Percentiles rank a stretch among this genome's conserved stretches.
Evolutionary conservation across 2,329 filamentous ascomycete species (phyloP).

Genomic region (Hymenoscyphus linearis): DNA sequence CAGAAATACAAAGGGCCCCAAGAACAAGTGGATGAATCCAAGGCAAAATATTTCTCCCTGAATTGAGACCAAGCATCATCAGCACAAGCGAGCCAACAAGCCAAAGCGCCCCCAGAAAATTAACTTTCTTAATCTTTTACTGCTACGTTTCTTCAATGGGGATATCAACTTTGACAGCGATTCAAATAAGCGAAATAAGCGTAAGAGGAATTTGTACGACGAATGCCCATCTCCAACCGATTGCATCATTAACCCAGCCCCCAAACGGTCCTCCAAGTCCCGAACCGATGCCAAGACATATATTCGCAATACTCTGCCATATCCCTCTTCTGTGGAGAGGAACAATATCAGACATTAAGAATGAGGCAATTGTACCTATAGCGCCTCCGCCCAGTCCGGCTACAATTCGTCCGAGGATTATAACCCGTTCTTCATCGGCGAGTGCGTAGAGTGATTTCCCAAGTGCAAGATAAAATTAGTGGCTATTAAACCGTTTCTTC

Average conservation of each 20-base stretch:
- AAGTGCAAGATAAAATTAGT: constrained; percentile 54
- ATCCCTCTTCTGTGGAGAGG: neutral
- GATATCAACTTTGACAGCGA: neutral
- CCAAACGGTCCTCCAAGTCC: constrained; percentile 63
- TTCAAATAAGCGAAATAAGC: constrained; percentile 27
- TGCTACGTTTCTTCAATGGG: neutral
- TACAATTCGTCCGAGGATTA: constrained; percentile 54
- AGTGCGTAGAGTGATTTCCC: constrained; percentile 60
- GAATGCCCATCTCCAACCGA: constrained; percentile 74
- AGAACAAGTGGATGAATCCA: constrained; percentile 56
- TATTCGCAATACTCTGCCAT: neutral
- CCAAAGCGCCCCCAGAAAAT: constrained; percentile 63
- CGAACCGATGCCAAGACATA: constrained; percentile 51
- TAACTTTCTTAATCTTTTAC: constrained; percentile 47
- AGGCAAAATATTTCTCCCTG: constrained; percentile 40
- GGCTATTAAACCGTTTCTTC: constrained; percentile 58
- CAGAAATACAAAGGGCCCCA: constrained; percentile 15
- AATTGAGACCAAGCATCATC: constrained; percentile 67
- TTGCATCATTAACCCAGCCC: constrained; percentile 61
- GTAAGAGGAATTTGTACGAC: constrained; percentile 64
- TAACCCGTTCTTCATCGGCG: constrained; percentile 53
- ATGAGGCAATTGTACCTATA: constrained; percentile 43
- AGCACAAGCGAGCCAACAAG: constrained; percentile 60
- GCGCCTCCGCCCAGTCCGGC: constrained; percentile 58
- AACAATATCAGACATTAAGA: neutral